These are phyloP conservation scores for Pugionium cornutum DNA, from an alignment of 345 rosid species.

Conservation along the genomic window DNA sequence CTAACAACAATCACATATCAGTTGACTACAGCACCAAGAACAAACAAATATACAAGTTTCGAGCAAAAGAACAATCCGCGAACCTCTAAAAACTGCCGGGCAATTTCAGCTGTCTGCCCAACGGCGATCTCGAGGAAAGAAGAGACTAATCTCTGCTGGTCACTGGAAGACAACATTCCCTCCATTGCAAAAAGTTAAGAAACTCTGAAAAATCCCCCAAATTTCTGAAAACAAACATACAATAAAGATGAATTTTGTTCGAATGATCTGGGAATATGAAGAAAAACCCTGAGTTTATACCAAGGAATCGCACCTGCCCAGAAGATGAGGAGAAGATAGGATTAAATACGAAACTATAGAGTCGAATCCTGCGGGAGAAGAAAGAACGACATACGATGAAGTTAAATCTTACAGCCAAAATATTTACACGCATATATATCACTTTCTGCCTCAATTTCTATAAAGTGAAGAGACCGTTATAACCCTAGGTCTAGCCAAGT, in stretches of 20 bases:
- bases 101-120: conserved; percentile 88
- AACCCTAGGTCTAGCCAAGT: too few species aligned
- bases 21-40: background rate
- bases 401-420: conserved; percentile 18
- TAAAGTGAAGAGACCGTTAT: too few species aligned
- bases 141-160: conserved; percentile 75
- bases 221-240: conserved; percentile 3
- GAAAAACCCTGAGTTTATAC: background rate
- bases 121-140: conserved; percentile 98
- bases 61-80: background rate
- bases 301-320: conserved; percentile 20
- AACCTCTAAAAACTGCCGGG: conserved; percentile 82
- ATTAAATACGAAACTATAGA: conserved; percentile 28
- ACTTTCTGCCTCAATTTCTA: too few species aligned
- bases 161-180: conserved; percentile 50
- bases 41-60: conserved; percentile 30
- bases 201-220: conserved; percentile 8
- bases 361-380: conserved; percentile 33
- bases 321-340: conserved; percentile 28
- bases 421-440: too few species aligned
- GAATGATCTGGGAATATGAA: background rate
- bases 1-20: conserved; percentile 18
- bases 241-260: background rate
- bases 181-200: conserved; percentile 42
- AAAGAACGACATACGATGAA: background rate